These are phyloP conservation scores for Pleurotus tuoliensis DNA, from an alignment of 768 basidiomycete species.

Conservation along the genomic window DNA sequence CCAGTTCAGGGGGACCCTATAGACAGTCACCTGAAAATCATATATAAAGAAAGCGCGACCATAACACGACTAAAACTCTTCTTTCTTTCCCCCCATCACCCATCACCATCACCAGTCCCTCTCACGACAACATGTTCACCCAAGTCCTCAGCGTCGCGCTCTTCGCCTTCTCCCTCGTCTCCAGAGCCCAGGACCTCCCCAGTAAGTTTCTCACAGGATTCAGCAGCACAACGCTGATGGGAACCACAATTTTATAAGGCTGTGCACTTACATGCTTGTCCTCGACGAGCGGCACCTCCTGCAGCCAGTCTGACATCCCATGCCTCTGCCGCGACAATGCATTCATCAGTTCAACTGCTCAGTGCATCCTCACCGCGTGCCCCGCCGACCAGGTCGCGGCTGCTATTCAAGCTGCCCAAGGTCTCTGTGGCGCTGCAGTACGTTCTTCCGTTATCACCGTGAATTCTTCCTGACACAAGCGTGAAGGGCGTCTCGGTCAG, in stretches of 20 bases:
- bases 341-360: slow-evolving; percentile 12
- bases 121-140: too few relatives aligned
- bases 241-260: too few relatives aligned
- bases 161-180: too few relatives aligned
- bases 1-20: too few relatives aligned
- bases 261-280: too few relatives aligned
- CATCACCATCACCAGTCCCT: too few relatives aligned
- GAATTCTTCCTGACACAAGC: neutral
- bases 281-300: neutral
- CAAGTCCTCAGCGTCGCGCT: too few relatives aligned
- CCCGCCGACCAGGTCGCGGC: slow-evolving; percentile 17
- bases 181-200: too few relatives aligned
- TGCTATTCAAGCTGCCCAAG: slow-evolving; percentile 14
- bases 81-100: neutral
- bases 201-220: too few relatives aligned
- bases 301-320: slow-evolving; percentile 12
- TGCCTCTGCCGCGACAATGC: slow-evolving; percentile 12
- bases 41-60: too few relatives aligned
- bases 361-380: slow-evolving; percentile 17
- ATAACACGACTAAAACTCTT: neutral
- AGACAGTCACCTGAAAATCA: too few relatives aligned
- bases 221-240: too few relatives aligned
- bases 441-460: neutral
- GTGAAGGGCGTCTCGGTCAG: slow-evolving; percentile 6
- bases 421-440: neutral